Evolutionary conservation across 2,329 filamentous ascomycete species (phyloP).

Genomic region (Penicillium sclerotiorum): DNA sequence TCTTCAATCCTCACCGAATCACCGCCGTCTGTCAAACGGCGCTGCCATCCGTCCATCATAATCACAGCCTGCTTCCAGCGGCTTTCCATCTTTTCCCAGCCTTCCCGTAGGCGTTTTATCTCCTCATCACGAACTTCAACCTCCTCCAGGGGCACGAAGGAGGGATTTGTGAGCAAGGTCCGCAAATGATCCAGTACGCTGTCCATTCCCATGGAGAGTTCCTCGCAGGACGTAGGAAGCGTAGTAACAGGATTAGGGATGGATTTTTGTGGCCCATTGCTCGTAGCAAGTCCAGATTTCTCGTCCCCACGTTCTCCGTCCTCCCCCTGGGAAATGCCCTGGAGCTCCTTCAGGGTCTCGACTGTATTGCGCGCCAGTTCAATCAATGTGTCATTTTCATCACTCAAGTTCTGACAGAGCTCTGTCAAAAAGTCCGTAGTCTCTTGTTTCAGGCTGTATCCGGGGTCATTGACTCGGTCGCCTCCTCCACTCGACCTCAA

Average conservation of each 20-base stretch:
- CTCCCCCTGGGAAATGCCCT: conserved; percentile 49
- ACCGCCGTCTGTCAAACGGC: conserved; percentile 63
- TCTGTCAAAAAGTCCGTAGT: conserved; percentile 89
- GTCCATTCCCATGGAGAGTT: conserved; percentile 72
- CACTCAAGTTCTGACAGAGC: conserved; percentile 78
- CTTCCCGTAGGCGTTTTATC: conserved; percentile 77
- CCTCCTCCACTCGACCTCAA: conserved; percentile 35
- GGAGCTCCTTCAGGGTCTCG: conserved; percentile 64
- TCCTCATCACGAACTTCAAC: conserved; percentile 91
- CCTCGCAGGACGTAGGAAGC: conserved; percentile 66
- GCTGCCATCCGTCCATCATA: conserved; percentile 91
- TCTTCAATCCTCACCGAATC: conserved; percentile 47
- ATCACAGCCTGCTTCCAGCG: conserved; percentile 87
- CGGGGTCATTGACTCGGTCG: conserved; percentile 55
- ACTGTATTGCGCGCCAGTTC: conserved; percentile 71
- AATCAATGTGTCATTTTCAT: conserved; percentile 87
- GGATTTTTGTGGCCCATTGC: conserved; percentile 24
- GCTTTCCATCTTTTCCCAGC: conserved; percentile 91
- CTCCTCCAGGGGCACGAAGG: conserved; percentile 93
- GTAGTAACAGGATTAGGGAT: conserved; percentile 40
- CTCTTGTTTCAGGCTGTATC: conserved; percentile 76
- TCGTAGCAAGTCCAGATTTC: conserved; percentile 28
- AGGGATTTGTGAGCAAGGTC: conserved; percentile 87
- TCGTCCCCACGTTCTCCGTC: conserved; percentile 37
- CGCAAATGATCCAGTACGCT: conserved; percentile 77